Base-by-base conservation (phyloP, 2,329 filamentous ascomycete genomes). In the Triangularia verruculosa region DNA sequence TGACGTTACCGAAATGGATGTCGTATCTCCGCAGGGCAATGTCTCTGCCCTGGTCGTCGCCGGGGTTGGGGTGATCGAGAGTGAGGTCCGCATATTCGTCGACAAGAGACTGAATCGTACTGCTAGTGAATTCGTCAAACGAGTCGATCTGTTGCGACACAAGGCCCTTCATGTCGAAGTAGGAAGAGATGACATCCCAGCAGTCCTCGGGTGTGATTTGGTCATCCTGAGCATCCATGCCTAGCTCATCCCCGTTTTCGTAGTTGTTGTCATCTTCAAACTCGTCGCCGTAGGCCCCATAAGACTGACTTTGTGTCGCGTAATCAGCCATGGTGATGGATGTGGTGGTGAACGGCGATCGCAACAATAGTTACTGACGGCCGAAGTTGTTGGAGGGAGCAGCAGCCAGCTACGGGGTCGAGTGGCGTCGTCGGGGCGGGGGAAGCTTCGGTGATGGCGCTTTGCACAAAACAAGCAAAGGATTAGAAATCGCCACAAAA, bases 81-180 rank as follows among this genome's bases (percentile, higher is more conserved):
- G 91, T 93, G 66, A 98, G 89, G 69, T 89, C 87, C 47, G 91
- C 92, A 75, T 97, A 94, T 77, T 98, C 95, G 72, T 93, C 89
- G 64, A 99, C 90, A 65, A 99, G 87, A 72, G 97, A 92, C 74
- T 98, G 93, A 78, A 99, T 94, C 0, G 93, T 97, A 22, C 91
- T 93, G 65, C 90, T 89, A 63, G 95, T 93, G 73, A 99, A 99
- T 75, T 98, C 93, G 78, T 99, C 93, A 79, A 97, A 99, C 0
- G 96, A 99, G 76, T 98, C 94, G 67, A 98, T 89, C 81, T 99
- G 95, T 78, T 99, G 94, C 15, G 95, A 97, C 22, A 97, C 95
- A 30, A 99, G 85, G 72, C 95, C 94, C 79, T 98, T 99, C 67
- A 88, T 86, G 71, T 97, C 92, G 80, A 99, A 99, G 82, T 97